Evolutionary conservation across 345 rosid species (phyloP).

Genomic region (Eucalyptus melliodora): DNA sequence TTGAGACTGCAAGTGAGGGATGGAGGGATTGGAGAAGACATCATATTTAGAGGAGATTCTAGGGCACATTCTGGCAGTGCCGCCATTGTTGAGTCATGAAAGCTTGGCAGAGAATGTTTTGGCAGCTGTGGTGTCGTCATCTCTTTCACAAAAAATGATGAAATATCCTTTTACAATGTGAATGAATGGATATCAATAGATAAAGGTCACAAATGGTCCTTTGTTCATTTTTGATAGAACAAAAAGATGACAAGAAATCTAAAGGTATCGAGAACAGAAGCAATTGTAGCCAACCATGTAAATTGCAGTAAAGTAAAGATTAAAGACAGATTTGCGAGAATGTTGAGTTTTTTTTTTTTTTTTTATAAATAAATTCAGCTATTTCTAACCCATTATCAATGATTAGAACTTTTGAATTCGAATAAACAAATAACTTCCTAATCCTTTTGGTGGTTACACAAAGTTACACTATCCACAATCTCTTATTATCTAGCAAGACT

Average conservation of each 20-base stretch:
- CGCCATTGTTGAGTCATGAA: neutral
- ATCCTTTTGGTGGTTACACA: neutral
- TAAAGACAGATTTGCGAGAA: neutral
- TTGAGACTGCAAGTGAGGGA: neutral
- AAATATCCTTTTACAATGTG: neutral
- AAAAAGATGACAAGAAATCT: neutral
- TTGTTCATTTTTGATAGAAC: neutral
- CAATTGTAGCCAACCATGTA: neutral
- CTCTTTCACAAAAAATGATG: neutral
- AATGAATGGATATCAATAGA: neutral
- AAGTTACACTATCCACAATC: neutral
- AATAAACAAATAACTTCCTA: neutral
- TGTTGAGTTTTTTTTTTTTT: too few relatives aligned
- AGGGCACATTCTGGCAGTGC: neutral
- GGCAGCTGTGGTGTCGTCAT: neutral
- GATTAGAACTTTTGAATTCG: neutral
- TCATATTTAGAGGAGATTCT: neutral
- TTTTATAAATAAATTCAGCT: too few relatives aligned
- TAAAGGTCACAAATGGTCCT: neutral
- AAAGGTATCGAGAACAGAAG: rapidly evolving
- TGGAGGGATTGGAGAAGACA: neutral
- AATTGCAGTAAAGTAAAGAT: neutral
- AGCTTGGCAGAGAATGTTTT: neutral
- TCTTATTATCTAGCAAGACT: neutral
- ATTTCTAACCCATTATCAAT: neutral